Percentiles rank a stretch among this genome's conserved stretches.
These are phyloP conservation scores for Pythium myriotylum DNA, from an alignment of 352 stramenopile species.

Conservation along the genomic window DNA sequence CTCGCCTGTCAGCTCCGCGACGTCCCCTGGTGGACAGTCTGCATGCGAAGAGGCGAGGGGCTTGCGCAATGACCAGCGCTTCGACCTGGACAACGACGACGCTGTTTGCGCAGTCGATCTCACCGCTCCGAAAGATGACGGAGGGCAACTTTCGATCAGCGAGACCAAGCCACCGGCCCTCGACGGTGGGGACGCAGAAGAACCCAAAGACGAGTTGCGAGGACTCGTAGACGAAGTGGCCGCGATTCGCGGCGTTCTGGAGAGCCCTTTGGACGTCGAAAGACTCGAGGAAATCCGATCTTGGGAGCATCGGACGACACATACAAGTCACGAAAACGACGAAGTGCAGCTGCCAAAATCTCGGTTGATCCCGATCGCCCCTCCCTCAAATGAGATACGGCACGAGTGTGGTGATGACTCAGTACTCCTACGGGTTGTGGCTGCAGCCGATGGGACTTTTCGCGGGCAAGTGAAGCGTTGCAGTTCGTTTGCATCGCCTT, in stretches of 20 bases:
- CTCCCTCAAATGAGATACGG: not conserved
- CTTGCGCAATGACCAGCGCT: conserved; percentile 10
- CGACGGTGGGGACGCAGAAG: not conserved
- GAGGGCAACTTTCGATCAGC: not conserved
- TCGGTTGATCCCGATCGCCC: conserved; percentile 17
- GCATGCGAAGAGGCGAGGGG: not conserved
- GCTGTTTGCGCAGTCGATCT: not conserved
- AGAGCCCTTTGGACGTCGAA: not conserved
- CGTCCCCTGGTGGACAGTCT: conserved; percentile 4
- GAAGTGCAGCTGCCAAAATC: not conserved
- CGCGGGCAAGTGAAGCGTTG: conserved; percentile 20
- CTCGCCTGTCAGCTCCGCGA: not conserved
- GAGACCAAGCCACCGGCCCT: not conserved
- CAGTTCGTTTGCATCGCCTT: not conserved
- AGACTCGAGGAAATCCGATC: conserved; percentile 18
- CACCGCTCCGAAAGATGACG: not conserved
- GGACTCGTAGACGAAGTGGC: conserved; percentile 18
- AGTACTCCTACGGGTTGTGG: conserved; percentile 7
- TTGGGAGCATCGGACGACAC: conserved; percentile 12
- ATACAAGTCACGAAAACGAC: not conserved
- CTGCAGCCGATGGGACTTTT: conserved; percentile 28
- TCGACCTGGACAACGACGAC: not conserved
- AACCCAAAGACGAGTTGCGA: conserved; percentile 1
- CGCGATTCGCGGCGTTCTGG: conserved; percentile 9
- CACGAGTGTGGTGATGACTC: not conserved